Base-by-base conservation (phyloP, 495 filamentous ascomycete species). In the Amphirosellinia nigrospora region DNA sequence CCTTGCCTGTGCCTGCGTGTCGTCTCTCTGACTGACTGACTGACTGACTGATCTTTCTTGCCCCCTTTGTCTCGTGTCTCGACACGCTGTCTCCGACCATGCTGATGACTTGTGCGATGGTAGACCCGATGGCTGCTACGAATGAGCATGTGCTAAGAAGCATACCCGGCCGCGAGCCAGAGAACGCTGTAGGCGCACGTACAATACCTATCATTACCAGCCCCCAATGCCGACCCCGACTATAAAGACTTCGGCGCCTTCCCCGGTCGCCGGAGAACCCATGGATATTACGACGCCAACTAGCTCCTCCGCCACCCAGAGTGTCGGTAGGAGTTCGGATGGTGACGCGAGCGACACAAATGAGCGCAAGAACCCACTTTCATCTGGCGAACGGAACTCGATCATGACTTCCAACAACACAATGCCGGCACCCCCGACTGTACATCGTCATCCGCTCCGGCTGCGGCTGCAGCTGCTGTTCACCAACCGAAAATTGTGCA, bases 401-500 rank as follows among this genome's bases (percentile, higher is more conserved):
- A 73, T 23, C 64, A 62, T 56, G 23, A 66, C 74, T 55, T 75
- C 80, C 19, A 80, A 72, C 64, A 70, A 64, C 26, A 64, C 68
- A 30, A 70, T 70, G 68, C 60, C 68, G 9, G 68, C 68, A 21
- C 68, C 68, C 38, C 23, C 68, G 11, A 70, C 48, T 28, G 30
- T 70, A 16, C 68, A 4, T 70, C 68, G 34, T 46, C 60, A 9
- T 78, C 79, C 64, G 80, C 81, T 69, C 80, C 82, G 70, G 80
- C 84, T 48, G 89, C 88, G n/a, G 93, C 94, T 53, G 91, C 92
- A 5, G 92, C 93, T 19, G 93, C 94, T 68, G 90, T 94, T 69
- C 94, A 97, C 79, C 94, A 97, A 79, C 94, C 95, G 67, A 99
- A 99, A 82, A 94, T 97, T 66, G 93, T 98, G 36, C 96, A 99